phyloP scores from a whole-genome alignment of 2,329 filamentous ascomycete species.

The Diaporthe citriasiana region DNA sequence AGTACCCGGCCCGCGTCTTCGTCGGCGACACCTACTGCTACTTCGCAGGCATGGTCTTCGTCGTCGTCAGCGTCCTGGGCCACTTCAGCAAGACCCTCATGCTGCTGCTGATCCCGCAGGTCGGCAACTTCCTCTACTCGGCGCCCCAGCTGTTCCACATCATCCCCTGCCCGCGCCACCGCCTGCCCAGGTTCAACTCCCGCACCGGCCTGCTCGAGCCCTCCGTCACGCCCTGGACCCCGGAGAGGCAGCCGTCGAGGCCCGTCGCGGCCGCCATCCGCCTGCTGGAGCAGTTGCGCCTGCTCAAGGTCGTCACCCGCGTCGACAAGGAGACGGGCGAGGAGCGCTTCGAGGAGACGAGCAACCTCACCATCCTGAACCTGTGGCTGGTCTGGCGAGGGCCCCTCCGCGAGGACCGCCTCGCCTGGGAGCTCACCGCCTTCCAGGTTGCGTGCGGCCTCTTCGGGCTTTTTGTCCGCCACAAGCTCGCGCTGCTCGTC shows the following conservation, averaged over 20 bases:
- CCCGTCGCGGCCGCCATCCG: slow-evolving; percentile 75
- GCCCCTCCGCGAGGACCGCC: slow-evolving; percentile 86
- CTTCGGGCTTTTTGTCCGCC: slow-evolving; percentile 87
- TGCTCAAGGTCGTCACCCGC: slow-evolving; percentile 78
- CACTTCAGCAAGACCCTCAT: slow-evolving; percentile 98
- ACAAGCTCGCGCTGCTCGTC: slow-evolving; percentile 86
- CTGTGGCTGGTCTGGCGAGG: slow-evolving; percentile 97
- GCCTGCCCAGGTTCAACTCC: slow-evolving; percentile 89
- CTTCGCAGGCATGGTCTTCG: slow-evolving; percentile 99
- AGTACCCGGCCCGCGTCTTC: slow-evolving; percentile 95
- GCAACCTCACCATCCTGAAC: slow-evolving; percentile 94
- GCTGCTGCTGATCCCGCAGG: slow-evolving; percentile 90
- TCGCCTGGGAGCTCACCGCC: slow-evolving; percentile 84
- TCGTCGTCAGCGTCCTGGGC: slow-evolving; percentile 94
- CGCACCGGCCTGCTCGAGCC: slow-evolving; percentile 88
- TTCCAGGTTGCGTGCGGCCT: slow-evolving; percentile 84
- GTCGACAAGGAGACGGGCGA: slow-evolving; percentile 55
- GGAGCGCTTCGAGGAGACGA: slow-evolving; percentile 82
- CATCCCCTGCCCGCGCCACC: slow-evolving; percentile 92
- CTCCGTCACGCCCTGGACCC: slow-evolving; percentile 82
- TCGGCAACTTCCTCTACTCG: slow-evolving; percentile 97
- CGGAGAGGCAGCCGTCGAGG: slow-evolving; percentile 76
- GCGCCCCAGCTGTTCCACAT: slow-evolving; percentile 91
- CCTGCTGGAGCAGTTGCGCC: slow-evolving; percentile 75
- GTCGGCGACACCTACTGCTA: slow-evolving; percentile 99